Percentiles rank a stretch among this genome's conserved stretches.
phyloP scores from a whole-genome alignment of 257 asterid species.

The Fraxinus excelsior region DNA sequence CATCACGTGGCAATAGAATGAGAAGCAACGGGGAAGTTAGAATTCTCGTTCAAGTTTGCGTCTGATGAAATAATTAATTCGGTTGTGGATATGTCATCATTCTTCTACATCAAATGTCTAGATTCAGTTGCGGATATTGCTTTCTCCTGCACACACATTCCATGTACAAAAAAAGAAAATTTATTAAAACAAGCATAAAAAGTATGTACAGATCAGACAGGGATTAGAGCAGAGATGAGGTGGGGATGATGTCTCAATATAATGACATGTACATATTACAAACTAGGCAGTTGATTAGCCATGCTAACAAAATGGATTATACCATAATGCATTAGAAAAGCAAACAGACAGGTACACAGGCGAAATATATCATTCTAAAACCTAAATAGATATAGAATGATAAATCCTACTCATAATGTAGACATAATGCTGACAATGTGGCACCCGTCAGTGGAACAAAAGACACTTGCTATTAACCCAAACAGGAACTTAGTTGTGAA shows the following conservation, averaged over 20 bases:
- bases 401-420: too few relatives aligned
- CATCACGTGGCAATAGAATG: constrained; percentile 18
- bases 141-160: neutral
- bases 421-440: neutral
- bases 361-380: too few relatives aligned
- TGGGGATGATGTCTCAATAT: neutral
- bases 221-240: neutral
- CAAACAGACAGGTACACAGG: neutral
- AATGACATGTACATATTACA: neutral
- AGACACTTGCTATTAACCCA: neutral
- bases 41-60: constrained; percentile 16
- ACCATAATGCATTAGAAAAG: neutral
- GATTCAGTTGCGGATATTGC: neutral
- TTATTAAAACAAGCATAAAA: neutral
- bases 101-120: constrained; percentile 23
- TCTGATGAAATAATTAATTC: neutral
- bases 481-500: neutral
- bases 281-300: neutral
- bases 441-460: neutral
- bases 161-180: neutral
- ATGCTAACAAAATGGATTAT: neutral
- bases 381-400: too few relatives aligned
- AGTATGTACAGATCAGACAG: neutral
- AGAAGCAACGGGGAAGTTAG: constrained; percentile 5
- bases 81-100: constrained; percentile 9